Base-by-base conservation (phyloP, 768 basidiomycete species). In the Psilocybe cubensis region DNA sequence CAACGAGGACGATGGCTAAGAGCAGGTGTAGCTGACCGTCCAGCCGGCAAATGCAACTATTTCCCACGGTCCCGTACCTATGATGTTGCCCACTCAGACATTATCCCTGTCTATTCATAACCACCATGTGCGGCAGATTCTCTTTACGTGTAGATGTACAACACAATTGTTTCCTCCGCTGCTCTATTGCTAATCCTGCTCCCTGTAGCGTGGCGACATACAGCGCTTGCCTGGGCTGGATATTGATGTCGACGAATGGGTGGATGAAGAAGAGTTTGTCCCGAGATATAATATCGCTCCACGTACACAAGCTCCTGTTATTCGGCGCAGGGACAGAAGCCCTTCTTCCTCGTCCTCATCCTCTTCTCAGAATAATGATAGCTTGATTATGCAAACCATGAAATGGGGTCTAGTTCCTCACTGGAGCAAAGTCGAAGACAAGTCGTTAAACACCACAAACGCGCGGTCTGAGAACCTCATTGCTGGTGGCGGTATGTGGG, bases 351-450 rank as follows among this genome's bases (percentile, higher is more conserved):
- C 66, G 14, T 65, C 62, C 21, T 58, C 64, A 5, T 59, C 57
- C 21, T 51, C 58, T 49, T 61, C 43, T 10, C 43, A 38, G 25
- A 62, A 55, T 28, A 27, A 54, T 8, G 54, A 58, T 27, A 42
- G 70, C 11, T 71, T 87, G 18, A 74, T 89, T 21, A 69, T 96
- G 60, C 90, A 92, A 31, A 88, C 89, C 0, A 94, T 93, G 92
- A 87, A 81, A 57, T 98, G 95, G 95, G 95, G 96, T 6, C 77
- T 96, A 1, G 84, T 94, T 2, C 93, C 92, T 0, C 86, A 91
- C 68, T 95, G 88, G 88, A 84, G 79, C 67, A 92, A 92, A 67
- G 72, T 76, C 35, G 91, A 95, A 60, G 84, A 88, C 59, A 83
- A 82, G 48, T 76, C 78, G 0, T 73, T 94, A 40, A 92, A 83